phyloP scores from a whole-genome alignment of 177 flowering plant genomes.

The Vitis hybrid region DNA sequence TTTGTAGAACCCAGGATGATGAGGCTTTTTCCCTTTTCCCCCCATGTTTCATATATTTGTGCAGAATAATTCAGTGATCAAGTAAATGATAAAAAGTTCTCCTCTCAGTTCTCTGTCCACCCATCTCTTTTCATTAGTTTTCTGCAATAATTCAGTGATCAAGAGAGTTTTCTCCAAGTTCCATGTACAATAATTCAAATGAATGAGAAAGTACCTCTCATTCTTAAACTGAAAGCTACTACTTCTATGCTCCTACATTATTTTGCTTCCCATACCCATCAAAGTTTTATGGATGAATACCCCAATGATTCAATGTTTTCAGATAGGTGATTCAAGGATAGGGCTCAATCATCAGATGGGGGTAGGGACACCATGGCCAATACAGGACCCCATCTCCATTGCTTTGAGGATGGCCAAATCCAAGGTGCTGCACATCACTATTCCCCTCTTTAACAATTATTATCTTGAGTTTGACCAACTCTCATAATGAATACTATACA shows the following conservation, averaged over 20 bases:
- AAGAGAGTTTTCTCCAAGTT: too few relatives aligned
- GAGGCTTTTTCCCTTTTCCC: constrained; percentile 35
- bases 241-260: neutral
- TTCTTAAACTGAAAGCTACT: neutral
- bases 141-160: neutral
- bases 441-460: constrained; percentile 2
- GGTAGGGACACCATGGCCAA: constrained; percentile 5
- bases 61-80: constrained; percentile 7
- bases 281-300: neutral
- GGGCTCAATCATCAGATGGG: constrained; percentile 17
- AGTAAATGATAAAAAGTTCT: constrained; percentile 1
- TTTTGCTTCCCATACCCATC: constrained; percentile 1
- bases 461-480: constrained; percentile 13
- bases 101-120: neutral
- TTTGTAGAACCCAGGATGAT: constrained; percentile 45
- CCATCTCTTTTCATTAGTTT: neutral
- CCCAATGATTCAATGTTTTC: constrained; percentile 19
- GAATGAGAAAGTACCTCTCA: too few relatives aligned
- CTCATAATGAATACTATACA: neutral
- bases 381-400: constrained; percentile 7
- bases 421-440: constrained; percentile 11
- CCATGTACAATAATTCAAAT: too few relatives aligned
- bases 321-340: constrained; percentile 14
- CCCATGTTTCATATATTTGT: constrained; percentile 6
- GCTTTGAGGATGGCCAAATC: neutral